Conservation (phyloP, 164 flowering plant genomes). For the Taxillus chinensis region DNA sequence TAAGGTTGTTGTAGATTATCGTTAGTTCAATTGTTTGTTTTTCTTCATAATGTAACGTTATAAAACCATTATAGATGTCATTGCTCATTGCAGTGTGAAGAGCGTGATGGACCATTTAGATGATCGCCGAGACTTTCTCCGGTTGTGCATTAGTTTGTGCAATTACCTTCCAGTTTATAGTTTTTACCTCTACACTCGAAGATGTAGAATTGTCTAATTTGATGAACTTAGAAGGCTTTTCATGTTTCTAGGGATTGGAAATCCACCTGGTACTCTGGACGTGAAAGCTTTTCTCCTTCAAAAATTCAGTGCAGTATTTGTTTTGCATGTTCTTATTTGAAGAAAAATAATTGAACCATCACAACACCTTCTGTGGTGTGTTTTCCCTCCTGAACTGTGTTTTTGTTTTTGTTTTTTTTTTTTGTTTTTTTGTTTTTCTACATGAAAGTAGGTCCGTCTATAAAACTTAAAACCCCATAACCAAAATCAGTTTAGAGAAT, state of each 20-base stretch:
- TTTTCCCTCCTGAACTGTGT: too few species aligned
- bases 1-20: not conserved
- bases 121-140: constrained; percentile 70
- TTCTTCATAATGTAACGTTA: not conserved
- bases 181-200: not conserved
- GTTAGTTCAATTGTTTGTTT: not conserved
- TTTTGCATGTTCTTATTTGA: too few species aligned
- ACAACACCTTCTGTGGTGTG: too few species aligned
- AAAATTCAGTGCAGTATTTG: constrained; percentile 47
- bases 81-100: constrained; percentile 52
- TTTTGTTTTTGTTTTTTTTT: too few species aligned
- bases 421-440: too few species aligned
- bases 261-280: constrained; percentile 95
- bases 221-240: not conserved
- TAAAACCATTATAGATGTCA: not conserved
- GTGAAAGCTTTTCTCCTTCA: constrained; percentile 88
- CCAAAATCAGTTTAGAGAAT: too few species aligned
- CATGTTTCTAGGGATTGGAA: constrained; percentile 62
- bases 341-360: too few species aligned
- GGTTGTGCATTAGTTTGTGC: constrained; percentile 70
- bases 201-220: not conserved
- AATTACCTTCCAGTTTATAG: not conserved
- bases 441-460: too few species aligned
- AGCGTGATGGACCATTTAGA: constrained; percentile 83
- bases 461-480: too few species aligned